Conservation (phyloP, 306 rosid species). For the Dalbergia oliveri region DNA sequence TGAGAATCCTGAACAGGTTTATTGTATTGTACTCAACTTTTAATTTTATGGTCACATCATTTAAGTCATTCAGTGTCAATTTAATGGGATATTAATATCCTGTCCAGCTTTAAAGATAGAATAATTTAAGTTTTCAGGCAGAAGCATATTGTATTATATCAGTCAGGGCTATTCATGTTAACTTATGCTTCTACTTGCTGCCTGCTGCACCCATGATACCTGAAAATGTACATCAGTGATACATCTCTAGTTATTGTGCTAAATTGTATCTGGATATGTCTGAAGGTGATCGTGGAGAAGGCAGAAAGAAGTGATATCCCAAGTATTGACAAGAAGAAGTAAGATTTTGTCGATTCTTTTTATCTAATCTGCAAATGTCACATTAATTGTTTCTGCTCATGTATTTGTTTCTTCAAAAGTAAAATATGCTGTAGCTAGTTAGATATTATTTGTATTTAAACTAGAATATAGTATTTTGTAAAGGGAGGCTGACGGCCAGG, state of each 20-base stretch:
- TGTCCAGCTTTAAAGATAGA: background rate
- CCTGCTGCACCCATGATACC: slow-evolving; percentile 12
- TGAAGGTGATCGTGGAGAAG: slow-evolving; percentile 95
- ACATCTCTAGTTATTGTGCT: slow-evolving; percentile 37
- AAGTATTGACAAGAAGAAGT: slow-evolving; percentile 94
- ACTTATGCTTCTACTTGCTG: slow-evolving; percentile 31
- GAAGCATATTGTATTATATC: slow-evolving; percentile 13
- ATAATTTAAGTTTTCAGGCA: slow-evolving; percentile 9
- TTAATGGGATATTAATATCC: slow-evolving; percentile 2
- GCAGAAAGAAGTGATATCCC: slow-evolving; percentile 98
- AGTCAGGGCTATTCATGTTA: background rate
- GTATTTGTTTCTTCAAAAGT: slow-evolving; percentile 40
- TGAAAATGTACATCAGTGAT: slow-evolving; percentile 22
- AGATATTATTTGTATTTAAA: slow-evolving; percentile 16
- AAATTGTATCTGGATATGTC: slow-evolving; percentile 45
- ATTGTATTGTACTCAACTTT: background rate
- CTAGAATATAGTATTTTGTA: slow-evolving; percentile 25
- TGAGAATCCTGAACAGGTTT: background rate
- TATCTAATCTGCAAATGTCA: slow-evolving; percentile 29
- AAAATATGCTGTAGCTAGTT: background rate
- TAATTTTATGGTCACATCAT: background rate
- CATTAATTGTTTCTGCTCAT: slow-evolving; percentile 35
- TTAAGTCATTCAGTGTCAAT: background rate
- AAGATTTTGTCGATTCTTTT: slow-evolving; percentile 50
- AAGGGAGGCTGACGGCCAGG: background rate